Percentiles rank a stretch among this genome's conserved stretches.
phyloP scores from a whole-genome alignment of 345 rosid species.

The Corymbia maculata region DNA sequence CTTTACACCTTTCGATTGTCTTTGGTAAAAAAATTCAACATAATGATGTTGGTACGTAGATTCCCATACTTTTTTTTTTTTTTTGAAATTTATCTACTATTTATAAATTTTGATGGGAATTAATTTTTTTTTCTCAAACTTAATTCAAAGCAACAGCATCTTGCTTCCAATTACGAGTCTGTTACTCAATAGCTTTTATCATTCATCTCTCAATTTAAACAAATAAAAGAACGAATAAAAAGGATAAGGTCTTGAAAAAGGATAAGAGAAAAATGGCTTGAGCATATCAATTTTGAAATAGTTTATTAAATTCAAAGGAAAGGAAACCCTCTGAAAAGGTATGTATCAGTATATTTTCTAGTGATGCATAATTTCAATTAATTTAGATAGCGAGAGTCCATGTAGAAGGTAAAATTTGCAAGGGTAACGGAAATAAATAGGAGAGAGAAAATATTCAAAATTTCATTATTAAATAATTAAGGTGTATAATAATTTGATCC shows the following conservation, averaged over 20 bases:
- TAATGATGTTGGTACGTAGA: too few relatives aligned
- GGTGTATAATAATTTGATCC: neutral
- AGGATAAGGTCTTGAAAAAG: neutral
- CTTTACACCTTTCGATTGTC: too few relatives aligned
- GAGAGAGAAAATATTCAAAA: neutral
- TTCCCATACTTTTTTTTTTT: too few relatives aligned
- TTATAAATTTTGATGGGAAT: neutral
- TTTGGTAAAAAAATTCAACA: too few relatives aligned
- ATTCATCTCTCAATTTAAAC: neutral
- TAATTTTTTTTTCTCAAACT: neutral
- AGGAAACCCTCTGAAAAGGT: neutral
- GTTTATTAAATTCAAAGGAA: neutral
- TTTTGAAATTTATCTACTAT: too few relatives aligned
- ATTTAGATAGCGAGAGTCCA: neutral
- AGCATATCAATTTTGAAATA: neutral
- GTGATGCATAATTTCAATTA: neutral
- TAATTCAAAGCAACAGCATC: neutral
- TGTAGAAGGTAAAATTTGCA: neutral
- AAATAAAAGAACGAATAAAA: neutral
- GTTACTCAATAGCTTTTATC: neutral
- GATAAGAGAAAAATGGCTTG: neutral
- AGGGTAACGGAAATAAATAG: neutral
- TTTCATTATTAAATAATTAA: neutral
- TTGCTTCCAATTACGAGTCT: neutral
- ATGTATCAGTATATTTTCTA: neutral